phyloP scores from a whole-genome alignment of 129 eudicot species.

The Glebionis coronaria region DNA sequence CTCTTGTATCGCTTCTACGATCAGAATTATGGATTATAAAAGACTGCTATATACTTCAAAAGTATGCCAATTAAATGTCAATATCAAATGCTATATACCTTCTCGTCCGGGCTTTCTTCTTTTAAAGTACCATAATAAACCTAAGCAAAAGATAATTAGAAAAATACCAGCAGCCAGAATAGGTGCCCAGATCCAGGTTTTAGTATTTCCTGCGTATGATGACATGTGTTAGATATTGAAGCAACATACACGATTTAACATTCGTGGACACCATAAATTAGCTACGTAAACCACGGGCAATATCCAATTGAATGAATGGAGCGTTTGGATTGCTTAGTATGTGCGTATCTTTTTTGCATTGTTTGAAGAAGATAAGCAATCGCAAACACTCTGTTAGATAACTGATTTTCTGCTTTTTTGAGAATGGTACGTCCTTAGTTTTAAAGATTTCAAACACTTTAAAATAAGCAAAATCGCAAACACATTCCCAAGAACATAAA shows the following conservation, averaged over 20 bases:
- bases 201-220: slow-evolving; percentile 11
- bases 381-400: background rate
- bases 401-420: no score
- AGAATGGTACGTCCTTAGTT: no score
- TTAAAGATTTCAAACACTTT: no score
- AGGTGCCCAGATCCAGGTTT: slow-evolving; percentile 15
- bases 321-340: no score
- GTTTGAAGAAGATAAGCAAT: background rate
- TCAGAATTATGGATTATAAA: background rate
- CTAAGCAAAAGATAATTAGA: slow-evolving; percentile 14
- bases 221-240: background rate
- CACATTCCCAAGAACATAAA: no score
- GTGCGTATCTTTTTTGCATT: no score
- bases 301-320: no score
- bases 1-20: slow-evolving; percentile 21
- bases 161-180: background rate
- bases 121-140: slow-evolving; percentile 17
- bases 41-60: background rate
- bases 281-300: no score
- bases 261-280: no score
- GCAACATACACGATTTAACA: no score
- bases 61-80: background rate
- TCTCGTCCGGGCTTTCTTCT: slow-evolving; percentile 23
- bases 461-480: background rate
- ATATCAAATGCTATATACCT: slow-evolving; percentile 15